Evolutionary conservation across 2,329 filamentous ascomycete genomes (phyloP).

Genomic region (Talaromyces marneffei): DNA sequence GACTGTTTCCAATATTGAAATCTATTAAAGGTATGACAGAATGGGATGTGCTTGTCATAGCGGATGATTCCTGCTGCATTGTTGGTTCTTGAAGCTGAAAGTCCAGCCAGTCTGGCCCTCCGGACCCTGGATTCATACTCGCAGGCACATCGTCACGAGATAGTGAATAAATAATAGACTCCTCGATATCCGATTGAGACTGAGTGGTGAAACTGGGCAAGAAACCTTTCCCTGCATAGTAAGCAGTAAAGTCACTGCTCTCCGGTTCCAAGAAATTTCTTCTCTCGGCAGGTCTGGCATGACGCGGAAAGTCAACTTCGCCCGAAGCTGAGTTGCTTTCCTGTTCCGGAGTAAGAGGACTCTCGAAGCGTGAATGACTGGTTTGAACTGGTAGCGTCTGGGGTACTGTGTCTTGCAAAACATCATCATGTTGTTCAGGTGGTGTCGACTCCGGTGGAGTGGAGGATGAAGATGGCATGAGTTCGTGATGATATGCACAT

Average conservation of each 20-base stretch:
- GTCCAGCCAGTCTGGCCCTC: conserved; percentile 8
- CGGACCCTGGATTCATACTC: neutral
- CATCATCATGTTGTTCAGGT: neutral
- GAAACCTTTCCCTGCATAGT: neutral
- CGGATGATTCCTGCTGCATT: neutral
- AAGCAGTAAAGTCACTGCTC: neutral
- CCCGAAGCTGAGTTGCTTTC: neutral
- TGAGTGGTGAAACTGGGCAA: neutral
- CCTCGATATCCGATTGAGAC: neutral
- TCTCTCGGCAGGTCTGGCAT: neutral
- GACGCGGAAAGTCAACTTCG: neutral
- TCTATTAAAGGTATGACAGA: neutral
- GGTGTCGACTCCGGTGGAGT: neutral
- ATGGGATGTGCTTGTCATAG: neutral
- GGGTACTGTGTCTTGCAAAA: neutral
- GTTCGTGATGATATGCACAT: neutral
- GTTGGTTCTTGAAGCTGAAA: conserved; percentile 8
- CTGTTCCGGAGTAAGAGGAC: neutral
- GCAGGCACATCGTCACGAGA: neutral
- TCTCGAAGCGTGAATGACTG: neutral
- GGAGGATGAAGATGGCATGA: neutral
- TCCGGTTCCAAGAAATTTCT: neutral
- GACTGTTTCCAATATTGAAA: neutral
- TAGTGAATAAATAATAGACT: neutral
- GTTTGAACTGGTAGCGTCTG: neutral